Evolutionary conservation across 2,329 filamentous ascomycete genomes (phyloP), one percentile per base, ranked within the genome.

Genomic region (Chaetomium strumarium): DNA sequence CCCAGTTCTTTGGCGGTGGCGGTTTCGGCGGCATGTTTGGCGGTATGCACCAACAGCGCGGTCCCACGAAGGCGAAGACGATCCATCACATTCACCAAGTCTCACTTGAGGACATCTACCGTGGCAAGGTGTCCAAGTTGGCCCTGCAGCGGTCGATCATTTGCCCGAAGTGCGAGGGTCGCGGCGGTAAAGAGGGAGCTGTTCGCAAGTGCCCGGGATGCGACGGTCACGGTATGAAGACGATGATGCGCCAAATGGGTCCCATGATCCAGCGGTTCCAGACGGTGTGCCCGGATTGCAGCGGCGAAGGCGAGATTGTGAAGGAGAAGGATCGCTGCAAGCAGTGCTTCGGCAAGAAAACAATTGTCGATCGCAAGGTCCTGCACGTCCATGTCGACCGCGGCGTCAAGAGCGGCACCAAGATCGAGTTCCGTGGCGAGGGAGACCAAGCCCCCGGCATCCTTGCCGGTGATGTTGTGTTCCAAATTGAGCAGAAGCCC

Each of bases 261-360:
- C 93, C 93, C 55, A 99, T 99, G 93, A 97, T 99, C 64, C 95
- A 99, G 76, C 89, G 93, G 53, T 99, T 99, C 84, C 93, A 99
- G 79, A 97, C 92, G 30, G 91, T 96, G 64, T 99, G 93, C 81
- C 88, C 91, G 29, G 95, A 99, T 75, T 99, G 93, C 71, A 92
- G 93, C 64, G 95, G 95, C 58, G 93, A 99, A 72, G 92, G 93
- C 56, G 93, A 99, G 77, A 90, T 86, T 60, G 92, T 99, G 71
- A 90, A 89, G 68, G 92, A 97, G 62, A 95, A 95, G 78, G 93
- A 99, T 71, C 87, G 90, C 66, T 99, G 93, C 86, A 97, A 96
- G 84, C 80, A 83, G 68, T 99, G 93, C 76, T 83, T 80, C 65
- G 93, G 91, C 69, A 99, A 97, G 85, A 99, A 99, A 84, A 99